Percentiles rank a stretch among this genome's conserved stretches.
phyloP scores from a whole-genome alignment of 768 basidiomycete species.

The Mrakia frigida region DNA sequence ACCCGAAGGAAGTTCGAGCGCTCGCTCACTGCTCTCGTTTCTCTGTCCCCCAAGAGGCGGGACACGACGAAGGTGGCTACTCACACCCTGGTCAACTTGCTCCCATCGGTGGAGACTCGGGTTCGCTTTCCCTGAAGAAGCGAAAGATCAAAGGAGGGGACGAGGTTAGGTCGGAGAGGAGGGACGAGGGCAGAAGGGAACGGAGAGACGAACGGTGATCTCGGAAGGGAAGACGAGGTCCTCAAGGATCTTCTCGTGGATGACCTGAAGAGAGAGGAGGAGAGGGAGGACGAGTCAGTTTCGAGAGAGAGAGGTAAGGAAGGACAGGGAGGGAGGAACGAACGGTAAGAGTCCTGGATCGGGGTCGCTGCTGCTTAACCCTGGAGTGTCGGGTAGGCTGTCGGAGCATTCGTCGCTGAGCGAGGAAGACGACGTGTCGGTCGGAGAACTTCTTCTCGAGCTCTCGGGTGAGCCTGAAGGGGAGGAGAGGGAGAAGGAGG shows the following conservation, averaged over 20 bases:
- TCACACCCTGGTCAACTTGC: slow-evolving; percentile 95
- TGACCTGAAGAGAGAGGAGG: slow-evolving; percentile 44
- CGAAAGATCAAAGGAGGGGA: neutral
- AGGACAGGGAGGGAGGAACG: neutral
- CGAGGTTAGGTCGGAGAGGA: neutral
- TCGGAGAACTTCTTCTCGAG: slow-evolving; percentile 99
- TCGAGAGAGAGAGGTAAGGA: neutral
- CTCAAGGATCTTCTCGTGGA: slow-evolving; percentile 97
- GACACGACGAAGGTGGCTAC: slow-evolving; percentile 44
- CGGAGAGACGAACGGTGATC: slow-evolving; percentile 59
- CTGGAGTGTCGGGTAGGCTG: slow-evolving; percentile 92
- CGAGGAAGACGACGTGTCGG: slow-evolving; percentile 97
- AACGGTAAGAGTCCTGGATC: slow-evolving; percentile 87
- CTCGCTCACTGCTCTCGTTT: neutral
- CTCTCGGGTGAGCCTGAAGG: slow-evolving; percentile 83
- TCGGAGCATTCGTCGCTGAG: slow-evolving; percentile 95
- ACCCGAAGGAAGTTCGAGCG: neutral
- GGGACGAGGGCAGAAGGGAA: neutral
- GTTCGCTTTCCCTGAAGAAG: slow-evolving; percentile 67
- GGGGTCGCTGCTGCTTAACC: slow-evolving; percentile 91
- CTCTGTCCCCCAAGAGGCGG: slow-evolving; percentile 11
- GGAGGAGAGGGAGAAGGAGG: slow-evolving; percentile 8
- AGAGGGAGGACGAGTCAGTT: neutral
- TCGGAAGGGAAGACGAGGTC: slow-evolving; percentile 98
- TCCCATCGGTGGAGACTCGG: slow-evolving; percentile 85